Percentiles rank a stretch among this genome's conserved stretches.
These are phyloP conservation scores for Sergeia podlipaevii DNA, from an alignment of 208 protist genomes.

Conservation along the genomic window DNA sequence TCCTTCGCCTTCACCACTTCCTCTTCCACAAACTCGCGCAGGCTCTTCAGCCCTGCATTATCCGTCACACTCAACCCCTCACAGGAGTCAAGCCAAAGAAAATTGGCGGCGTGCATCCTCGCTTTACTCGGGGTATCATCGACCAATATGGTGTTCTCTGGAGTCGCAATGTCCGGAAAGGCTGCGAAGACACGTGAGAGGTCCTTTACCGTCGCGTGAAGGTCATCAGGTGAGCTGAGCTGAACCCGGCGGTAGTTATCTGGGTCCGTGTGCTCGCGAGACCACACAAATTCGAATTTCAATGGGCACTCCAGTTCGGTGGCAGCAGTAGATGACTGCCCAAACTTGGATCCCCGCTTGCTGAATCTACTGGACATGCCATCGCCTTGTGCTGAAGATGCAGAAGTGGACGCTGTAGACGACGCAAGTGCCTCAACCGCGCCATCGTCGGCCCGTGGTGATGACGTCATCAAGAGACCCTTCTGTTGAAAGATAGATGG, in stretches of 20 bases:
- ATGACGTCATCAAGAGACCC: neutral
- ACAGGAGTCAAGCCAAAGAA: constrained; percentile 80
- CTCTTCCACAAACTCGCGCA: constrained; percentile 65
- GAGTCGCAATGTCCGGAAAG: constrained; percentile 58
- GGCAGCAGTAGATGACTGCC: neutral
- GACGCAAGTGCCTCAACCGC: neutral
- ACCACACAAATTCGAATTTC: constrained; percentile 82
- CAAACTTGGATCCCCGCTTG: constrained; percentile 12
- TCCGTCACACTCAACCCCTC: constrained; percentile 45
- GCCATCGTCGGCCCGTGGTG: neutral
- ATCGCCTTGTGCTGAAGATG: neutral
- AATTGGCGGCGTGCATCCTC: constrained; percentile 70
- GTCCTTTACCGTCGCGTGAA: constrained; percentile 84
- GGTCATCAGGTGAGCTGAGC: constrained; percentile 48
- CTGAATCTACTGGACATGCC: neutral
- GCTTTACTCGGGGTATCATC: constrained; percentile 89
- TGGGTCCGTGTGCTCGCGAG: constrained; percentile 74
- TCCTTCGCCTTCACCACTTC: constrained; percentile 58
- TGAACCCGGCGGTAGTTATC: constrained; percentile 77
- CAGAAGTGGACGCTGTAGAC: neutral
- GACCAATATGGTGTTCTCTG: constrained; percentile 75
- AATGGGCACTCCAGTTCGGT: constrained; percentile 11
- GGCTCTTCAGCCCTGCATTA: constrained; percentile 31
- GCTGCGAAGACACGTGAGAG: constrained; percentile 48
- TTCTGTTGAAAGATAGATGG: neutral